These are phyloP conservation scores for Mycena chlorophos DNA, from an alignment of 768 basidiomycete species.

Conservation along the genomic window DNA sequence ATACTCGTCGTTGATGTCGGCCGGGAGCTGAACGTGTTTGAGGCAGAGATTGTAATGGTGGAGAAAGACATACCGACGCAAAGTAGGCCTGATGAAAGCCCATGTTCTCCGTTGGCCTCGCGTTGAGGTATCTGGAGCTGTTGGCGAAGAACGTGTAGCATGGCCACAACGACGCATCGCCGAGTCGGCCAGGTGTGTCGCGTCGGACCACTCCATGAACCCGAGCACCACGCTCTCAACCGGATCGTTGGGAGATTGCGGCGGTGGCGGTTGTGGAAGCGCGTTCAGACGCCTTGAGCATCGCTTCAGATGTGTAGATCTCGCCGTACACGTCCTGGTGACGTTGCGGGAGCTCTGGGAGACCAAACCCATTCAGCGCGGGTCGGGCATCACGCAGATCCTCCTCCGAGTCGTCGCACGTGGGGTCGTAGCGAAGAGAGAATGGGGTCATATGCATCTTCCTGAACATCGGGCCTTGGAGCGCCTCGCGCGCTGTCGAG, in stretches of 20 bases:
- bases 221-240: not conserved
- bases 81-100: not conserved
- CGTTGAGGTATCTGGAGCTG: not conserved
- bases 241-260: not conserved
- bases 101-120: not conserved
- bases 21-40: not conserved
- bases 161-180: not conserved
- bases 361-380: not conserved
- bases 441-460: not conserved
- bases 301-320: not conserved
- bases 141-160: not conserved
- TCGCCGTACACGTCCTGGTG: not conserved
- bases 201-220: not conserved
- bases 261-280: not conserved
- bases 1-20: not conserved
- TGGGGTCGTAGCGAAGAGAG: not conserved
- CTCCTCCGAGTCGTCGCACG: not conserved
- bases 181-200: not conserved
- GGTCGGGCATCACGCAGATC: not conserved
- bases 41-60: not conserved
- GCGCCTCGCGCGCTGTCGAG: not conserved
- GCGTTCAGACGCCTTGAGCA: not conserved
- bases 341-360: not conserved
- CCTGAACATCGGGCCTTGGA: not conserved
- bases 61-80: not conserved